These are phyloP conservation scores for Ophiobolus disseminans DNA, from an alignment of 2,329 filamentous ascomycete species.

Conservation along the genomic window DNA sequence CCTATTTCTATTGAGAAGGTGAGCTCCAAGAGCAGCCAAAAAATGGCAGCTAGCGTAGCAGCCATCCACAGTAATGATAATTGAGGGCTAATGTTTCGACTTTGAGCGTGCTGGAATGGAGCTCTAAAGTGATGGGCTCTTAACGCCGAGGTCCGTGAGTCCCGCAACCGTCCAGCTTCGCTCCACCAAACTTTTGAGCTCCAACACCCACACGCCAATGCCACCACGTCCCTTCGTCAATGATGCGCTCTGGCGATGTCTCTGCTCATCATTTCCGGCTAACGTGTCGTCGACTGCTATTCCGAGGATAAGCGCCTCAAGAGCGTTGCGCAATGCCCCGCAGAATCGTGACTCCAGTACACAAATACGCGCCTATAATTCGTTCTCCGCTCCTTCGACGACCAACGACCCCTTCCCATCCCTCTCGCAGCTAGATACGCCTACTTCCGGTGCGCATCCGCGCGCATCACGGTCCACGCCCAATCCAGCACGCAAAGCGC, in stretches of 20 bases:
- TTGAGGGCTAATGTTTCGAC: neutral
- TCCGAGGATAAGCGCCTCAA: conserved; percentile 2
- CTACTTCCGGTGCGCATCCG: conserved; percentile 12
- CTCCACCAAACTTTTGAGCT: conserved; percentile 6
- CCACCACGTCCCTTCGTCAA: conserved; percentile 41
- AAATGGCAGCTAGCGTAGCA: too few species aligned
- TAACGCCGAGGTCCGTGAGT: conserved; percentile 1
- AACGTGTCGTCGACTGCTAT: conserved; percentile 1
- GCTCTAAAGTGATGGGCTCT: neutral
- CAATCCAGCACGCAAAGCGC: conserved; percentile 5
- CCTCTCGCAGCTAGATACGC: conserved; percentile 5
- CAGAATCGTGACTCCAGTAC: neutral
- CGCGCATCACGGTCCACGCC: neutral
- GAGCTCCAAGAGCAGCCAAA: too few species aligned
- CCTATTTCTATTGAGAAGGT: too few species aligned
- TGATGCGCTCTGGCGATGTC: conserved; percentile 46
- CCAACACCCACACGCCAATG: conserved; percentile 26
- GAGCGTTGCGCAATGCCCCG: conserved; percentile 1
- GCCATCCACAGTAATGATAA: neutral
- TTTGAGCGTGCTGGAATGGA: neutral
- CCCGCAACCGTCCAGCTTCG: conserved; percentile 4
- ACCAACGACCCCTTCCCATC: neutral
- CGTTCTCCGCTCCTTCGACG: conserved; percentile 6
- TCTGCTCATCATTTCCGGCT: conserved; percentile 38
- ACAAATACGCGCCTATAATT: conserved; percentile 23